These are phyloP conservation scores for Aspergillus leporis DNA, from an alignment of 495 filamentous ascomycete species.

Conservation along the genomic window DNA sequence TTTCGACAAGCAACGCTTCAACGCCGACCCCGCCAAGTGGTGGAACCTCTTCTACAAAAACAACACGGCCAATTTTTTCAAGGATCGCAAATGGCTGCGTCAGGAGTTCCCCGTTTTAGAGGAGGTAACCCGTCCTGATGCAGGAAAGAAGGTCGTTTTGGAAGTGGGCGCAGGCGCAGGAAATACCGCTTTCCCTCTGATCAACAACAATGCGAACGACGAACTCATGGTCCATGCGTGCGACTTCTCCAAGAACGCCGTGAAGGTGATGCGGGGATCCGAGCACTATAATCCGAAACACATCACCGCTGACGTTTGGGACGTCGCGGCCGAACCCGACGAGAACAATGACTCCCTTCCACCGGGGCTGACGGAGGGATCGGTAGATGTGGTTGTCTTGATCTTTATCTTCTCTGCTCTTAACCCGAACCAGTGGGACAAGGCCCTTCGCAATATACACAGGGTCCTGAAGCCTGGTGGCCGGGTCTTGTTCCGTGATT, in stretches of 20 bases:
- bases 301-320: conserved; percentile 91
- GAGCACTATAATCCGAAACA: conserved; percentile 61
- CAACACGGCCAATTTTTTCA: conserved; percentile 96
- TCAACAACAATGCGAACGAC: conserved; percentile 77
- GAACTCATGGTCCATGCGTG: conserved; percentile 81
- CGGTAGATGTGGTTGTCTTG: conserved; percentile 87
- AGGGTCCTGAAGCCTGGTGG: conserved; percentile 85
- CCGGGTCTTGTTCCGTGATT: conserved; percentile 89
- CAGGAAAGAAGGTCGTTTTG: conserved; percentile 64
- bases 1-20: conserved; percentile 86
- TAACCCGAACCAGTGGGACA: conserved; percentile 78
- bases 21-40: conserved; percentile 85
- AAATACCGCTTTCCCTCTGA: conserved; percentile 91
- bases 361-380: conserved; percentile 68
- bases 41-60: conserved; percentile 97
- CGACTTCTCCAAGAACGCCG: conserved; percentile 89
- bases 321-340: conserved; percentile 61
- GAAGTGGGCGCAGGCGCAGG: conserved; percentile 95
- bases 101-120: conserved; percentile 90
- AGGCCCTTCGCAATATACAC: conserved; percentile 78
- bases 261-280: conserved; percentile 80
- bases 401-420: conserved; percentile 97
- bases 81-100: conserved; percentile 92
- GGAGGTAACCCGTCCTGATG: conserved; percentile 62
- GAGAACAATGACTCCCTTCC: conserved; percentile 55